Conservation (phyloP, 169 alveolate genomes). For the Cryptosporidium viatorum region DNA sequence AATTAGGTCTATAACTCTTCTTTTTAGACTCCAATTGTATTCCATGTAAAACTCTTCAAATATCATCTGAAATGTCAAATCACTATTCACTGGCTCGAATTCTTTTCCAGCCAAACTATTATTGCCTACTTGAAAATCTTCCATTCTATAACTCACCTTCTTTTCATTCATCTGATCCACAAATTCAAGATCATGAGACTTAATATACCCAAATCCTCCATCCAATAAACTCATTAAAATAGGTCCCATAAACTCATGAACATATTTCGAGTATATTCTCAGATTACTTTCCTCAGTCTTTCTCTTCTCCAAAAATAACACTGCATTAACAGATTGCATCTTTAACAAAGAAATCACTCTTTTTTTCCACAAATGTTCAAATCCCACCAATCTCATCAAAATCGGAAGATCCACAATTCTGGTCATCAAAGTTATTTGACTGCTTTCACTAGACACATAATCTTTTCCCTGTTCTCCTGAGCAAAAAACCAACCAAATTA, state of each 20-base stretch:
- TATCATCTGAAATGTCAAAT: slow-evolving; percentile 6
- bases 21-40: slow-evolving; percentile 34
- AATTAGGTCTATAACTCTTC: slow-evolving; percentile 15
- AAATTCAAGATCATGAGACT: background rate
- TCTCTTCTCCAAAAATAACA: slow-evolving; percentile 5
- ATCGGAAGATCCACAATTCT: slow-evolving; percentile 8
- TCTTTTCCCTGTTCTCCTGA: background rate
- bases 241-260: slow-evolving; percentile 34
- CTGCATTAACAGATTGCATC: background rate
- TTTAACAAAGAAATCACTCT: background rate
- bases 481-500: background rate
- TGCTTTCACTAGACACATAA: background rate
- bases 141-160: background rate
- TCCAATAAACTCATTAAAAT: slow-evolving; percentile 22
- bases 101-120: background rate
- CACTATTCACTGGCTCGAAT: background rate
- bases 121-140: background rate
- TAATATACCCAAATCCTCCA: slow-evolving; percentile 4
- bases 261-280: slow-evolving; percentile 32
- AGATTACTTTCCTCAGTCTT: slow-evolving; percentile 14
- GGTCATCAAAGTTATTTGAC: slow-evolving; percentile 1
- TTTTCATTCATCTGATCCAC: background rate
- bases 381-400: slow-evolving; percentile 15
- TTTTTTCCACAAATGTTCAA: slow-evolving; percentile 27
- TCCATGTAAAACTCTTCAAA: slow-evolving; percentile 64